Base-by-base conservation (phyloP, 257 asterid species). In the Scutellaria barbata region DNA sequence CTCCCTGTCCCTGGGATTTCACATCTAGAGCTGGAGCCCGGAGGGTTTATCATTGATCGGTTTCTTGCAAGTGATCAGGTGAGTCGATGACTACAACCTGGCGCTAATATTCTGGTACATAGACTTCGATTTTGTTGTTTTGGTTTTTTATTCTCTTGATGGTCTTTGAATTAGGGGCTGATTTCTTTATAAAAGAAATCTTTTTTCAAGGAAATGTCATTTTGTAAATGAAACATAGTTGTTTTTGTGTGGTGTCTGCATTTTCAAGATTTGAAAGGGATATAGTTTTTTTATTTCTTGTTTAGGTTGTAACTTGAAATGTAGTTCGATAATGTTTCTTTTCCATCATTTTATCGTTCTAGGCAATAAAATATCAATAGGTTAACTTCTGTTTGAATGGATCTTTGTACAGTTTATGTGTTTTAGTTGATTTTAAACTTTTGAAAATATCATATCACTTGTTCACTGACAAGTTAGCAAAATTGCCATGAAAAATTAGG, bases 181-280 rank as follows among this genome's bases (percentile, higher is more conserved):
- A n/a, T n/a, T n/a, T n/a, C n/a, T n/a, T n/a, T n/a, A n/a, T n/a
- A n/a, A n/a, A n/a, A n/a, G 67, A 14, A 47, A 7, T 3, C 67
- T 33, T 16, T 47, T 4, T 8, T 40, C 2, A 35, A 42, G 20
- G 20, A 2, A 5, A 5, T 69, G 58, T 69, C 75, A 25, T 59
- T 77, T 25, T 75, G 85, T 83, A 81, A 50, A 80, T 78, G 68
- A 60, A 47, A 18, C 43, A 82, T 53, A 68, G 67, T 72, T 64
- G n/a, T 8, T 71, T 51, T 59, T 64, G 74, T 54, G 68, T n/a
- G 79, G 79, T 55, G 82, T 85, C 67, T 81, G 68, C 16, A 11
- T 18, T 20, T 64, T 7, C 7, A 63, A 51, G 37, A 50, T 51
- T 47, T 35, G 25, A 75, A n/a, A 68, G 62, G 59, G 71, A 60